phyloP scores from a whole-genome alignment of 2,329 filamentous ascomycete species.

The Mycosphaerella sp. region DNA sequence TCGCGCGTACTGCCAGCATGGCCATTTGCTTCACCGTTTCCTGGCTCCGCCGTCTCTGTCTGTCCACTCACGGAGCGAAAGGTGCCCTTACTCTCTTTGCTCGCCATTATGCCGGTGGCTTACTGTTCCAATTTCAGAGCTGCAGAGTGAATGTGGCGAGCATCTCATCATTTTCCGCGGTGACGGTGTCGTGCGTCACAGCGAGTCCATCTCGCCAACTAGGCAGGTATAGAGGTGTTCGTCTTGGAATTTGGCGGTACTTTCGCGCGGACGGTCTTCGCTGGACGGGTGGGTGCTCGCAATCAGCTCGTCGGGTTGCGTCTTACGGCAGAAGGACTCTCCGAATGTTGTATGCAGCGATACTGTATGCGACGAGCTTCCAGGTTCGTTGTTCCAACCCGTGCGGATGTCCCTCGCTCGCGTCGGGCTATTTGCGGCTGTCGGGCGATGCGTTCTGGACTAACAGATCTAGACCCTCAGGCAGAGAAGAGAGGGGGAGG shows the following conservation, averaged over 20 bases:
- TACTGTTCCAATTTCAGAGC: conserved; percentile 1
- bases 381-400: not conserved
- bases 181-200: conserved; percentile 5
- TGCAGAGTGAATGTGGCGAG: not conserved
- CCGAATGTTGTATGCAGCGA: not conserved
- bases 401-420: not conserved
- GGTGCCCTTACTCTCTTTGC: conserved; percentile 27
- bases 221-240: too few species aligned
- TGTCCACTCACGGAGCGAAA: conserved; percentile 37
- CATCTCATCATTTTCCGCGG: conserved; percentile 3
- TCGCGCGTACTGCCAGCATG: conserved; percentile 9
- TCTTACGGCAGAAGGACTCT: not conserved
- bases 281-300: not conserved
- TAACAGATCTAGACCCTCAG: not conserved
- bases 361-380: not conserved
- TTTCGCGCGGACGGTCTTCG: not conserved
- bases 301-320: not conserved
- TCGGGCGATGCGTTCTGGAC: conserved; percentile 2
- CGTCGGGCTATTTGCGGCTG: not conserved
- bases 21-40: conserved; percentile 14
- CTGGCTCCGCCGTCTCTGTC: conserved; percentile 36
- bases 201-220: conserved; percentile 2
- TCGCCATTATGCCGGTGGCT: conserved; percentile 27
- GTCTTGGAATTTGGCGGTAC: not conserved
- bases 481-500: not conserved